Evolutionary conservation across 371 early-diverging fungal genomes (phyloP).

Genomic region (Mucor saturninus): DNA sequence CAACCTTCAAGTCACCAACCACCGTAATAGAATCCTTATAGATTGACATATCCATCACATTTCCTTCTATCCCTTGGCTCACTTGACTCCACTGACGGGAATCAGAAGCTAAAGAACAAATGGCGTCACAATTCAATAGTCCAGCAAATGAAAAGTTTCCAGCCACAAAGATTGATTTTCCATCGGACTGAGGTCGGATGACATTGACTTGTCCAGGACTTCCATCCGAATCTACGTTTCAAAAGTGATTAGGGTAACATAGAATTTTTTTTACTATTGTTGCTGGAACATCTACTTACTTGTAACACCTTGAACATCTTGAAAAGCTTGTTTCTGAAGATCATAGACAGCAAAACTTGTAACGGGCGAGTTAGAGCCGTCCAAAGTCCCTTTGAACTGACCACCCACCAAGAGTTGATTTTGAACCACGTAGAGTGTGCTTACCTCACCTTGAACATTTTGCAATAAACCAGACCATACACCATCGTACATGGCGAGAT

Average conservation of each 20-base stretch:
- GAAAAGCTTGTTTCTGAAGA: constrained; percentile 16
- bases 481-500: constrained; percentile 34
- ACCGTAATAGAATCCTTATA: constrained; percentile 19
- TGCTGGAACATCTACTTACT: background rate
- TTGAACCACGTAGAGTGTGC: constrained; percentile 25
- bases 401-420: constrained; percentile 42
- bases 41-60: constrained; percentile 14
- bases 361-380: background rate
- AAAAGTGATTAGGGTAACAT: background rate
- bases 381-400: constrained; percentile 29
- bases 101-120: constrained; percentile 45
- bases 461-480: constrained; percentile 32
- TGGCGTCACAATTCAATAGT: constrained; percentile 33
- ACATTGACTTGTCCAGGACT: constrained; percentile 41
- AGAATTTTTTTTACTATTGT: background rate
- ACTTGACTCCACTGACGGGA: constrained; percentile 44
- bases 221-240: constrained; percentile 6
- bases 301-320: constrained; percentile 32
- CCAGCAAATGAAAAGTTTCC: constrained; percentile 57
- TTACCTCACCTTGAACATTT: constrained; percentile 35
- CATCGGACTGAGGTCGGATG: constrained; percentile 41
- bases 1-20: constrained; percentile 40
- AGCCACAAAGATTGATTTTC: constrained; percentile 52
- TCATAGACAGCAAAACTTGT: constrained; percentile 43
- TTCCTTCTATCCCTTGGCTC: constrained; percentile 20